Base-by-base conservation (phyloP, 176 grass and related monocot genomes). In the Carex pumila region DNA sequence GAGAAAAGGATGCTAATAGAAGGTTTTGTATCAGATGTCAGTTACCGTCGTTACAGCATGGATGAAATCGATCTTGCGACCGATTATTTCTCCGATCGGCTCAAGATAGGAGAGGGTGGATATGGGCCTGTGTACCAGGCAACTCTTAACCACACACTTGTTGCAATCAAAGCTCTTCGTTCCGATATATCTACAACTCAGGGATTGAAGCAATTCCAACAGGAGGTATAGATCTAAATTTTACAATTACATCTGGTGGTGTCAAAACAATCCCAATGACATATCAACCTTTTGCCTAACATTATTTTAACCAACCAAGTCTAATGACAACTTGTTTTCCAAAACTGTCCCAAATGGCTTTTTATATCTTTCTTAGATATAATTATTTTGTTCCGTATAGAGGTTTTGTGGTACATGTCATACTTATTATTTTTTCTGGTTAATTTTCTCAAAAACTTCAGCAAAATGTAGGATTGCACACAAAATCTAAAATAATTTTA, bases 51-150 rank as follows among this genome's bases (percentile, higher is more conserved):
- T 84, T 97, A 89, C 65, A 83, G 78, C 0, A 83, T 86, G 25
- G 87, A 97, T 25, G 94, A 92, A 36, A 90, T 97, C 5, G 65
- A 86, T 2, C 59, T 80, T 0, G 92, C 76, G 1, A 92, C 92
- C 0, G 60, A 85, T 5, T 84, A 86, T 87, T 97, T 97, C 59
- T 87, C 94, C 7, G 71, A 64, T 5, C 70, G 79, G 3, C 83
- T 88, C 37, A 97, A 94, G 80, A 58, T 94, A 31, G 94, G 92
- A 68, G 94, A 97, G 86, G 94, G 94, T 71, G 92, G 92, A 43
- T 97, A 97, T 85, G 94, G 94, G 52, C 90, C 94, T 0, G 94
- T 97, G 54, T 94, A 92, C 76, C 94, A 91, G 87, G 88, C 92
- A 67, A 92, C 84, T 58, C 90, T 97, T 60, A 83, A 94, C 60